Conservation (phyloP, 768 basidiomycete genomes). For the Phanerochaete sordida region DNA sequence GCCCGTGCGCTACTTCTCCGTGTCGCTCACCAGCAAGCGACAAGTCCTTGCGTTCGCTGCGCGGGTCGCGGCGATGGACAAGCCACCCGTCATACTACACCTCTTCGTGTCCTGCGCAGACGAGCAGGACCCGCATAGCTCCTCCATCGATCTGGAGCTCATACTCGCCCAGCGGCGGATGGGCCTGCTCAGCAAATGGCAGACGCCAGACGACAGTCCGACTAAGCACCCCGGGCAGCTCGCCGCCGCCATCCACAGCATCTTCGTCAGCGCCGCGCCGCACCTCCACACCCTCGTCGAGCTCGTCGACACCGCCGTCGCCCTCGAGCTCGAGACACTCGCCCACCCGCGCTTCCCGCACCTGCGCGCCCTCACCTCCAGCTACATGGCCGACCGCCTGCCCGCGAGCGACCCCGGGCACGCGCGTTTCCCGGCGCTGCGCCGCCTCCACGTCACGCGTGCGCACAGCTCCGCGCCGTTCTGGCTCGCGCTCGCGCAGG, state of each 20-base stretch:
- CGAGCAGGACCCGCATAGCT: no score
- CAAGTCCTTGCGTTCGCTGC: background rate
- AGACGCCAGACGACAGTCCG: no score
- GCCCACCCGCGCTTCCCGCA: no score
- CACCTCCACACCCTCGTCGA: background rate
- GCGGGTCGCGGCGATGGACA: background rate
- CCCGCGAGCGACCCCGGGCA: no score
- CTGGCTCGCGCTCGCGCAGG: background rate
- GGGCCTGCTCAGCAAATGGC: no score
- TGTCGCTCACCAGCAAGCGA: background rate
- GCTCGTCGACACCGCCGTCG: background rate
- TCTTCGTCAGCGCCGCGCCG: background rate
- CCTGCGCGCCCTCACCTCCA: no score
- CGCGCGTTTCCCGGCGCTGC: background rate
- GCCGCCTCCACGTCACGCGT: background rate
- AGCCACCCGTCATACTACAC: background rate
- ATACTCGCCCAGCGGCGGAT: no score
- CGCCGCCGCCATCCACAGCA: background rate
- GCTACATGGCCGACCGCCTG: no score
- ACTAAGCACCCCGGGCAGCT: no score
- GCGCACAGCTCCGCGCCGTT: background rate
- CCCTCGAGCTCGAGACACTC: no score
- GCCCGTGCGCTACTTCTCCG: background rate
- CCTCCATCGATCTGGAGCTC: no score
- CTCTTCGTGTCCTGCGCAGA: background rate